These are phyloP conservation scores for Tagetes patula DNA, from an alignment of 129 eudicot species.

Conservation along the genomic window DNA sequence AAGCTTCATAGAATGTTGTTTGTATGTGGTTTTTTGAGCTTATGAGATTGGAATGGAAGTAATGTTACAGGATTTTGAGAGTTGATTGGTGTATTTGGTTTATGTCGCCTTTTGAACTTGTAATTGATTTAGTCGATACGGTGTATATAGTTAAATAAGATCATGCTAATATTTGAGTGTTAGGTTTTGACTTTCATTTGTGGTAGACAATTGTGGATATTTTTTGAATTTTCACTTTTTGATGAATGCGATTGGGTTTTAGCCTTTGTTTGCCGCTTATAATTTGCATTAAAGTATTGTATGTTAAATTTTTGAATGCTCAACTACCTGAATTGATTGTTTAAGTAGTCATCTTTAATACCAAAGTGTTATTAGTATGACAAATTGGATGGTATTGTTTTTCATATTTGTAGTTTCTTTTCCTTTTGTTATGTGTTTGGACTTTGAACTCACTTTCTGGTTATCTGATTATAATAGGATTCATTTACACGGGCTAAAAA, in stretches of 20 bases:
- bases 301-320: neutral
- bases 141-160: neutral
- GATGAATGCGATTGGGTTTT: slow-evolving; percentile 1
- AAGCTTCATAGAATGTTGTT: neutral
- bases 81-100: slow-evolving; percentile 9
- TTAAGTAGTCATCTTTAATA: neutral
- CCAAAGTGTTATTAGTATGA: neutral
- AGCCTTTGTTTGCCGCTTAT: neutral
- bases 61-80: neutral
- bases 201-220: slow-evolving; percentile 4
- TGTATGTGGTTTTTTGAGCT: neutral
- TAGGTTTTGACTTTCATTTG: neutral
- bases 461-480: slow-evolving; percentile 51
- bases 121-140: neutral
- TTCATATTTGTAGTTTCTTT: neutral
- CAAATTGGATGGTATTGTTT: neutral
- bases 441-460: neutral
- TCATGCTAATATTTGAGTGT: neutral
- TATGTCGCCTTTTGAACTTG: slow-evolving; percentile 12
- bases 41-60: slow-evolving; percentile 1
- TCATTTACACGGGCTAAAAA: slow-evolving; percentile 88
- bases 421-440: slow-evolving; percentile 18
- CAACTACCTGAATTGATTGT: neutral
- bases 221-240: neutral
- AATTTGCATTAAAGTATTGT: neutral